Evolutionary conservation across 2,329 filamentous ascomycete species (phyloP).

Genomic region (Cladorrhinum sp.): DNA sequence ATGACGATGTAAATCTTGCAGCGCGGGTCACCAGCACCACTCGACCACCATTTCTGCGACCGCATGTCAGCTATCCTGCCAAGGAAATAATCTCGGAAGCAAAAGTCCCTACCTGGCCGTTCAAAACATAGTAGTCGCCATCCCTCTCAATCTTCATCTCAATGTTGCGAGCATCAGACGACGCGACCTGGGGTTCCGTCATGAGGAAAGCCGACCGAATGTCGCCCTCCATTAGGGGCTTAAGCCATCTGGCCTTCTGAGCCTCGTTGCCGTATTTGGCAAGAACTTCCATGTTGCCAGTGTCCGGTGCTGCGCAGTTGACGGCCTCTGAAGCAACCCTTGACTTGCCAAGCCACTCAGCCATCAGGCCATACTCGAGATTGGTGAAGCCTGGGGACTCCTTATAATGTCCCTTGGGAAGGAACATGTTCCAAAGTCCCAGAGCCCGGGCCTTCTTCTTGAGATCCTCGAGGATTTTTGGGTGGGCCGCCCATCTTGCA

Average conservation of each 20-base stretch:
- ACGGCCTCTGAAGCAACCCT: slow-evolving; percentile 78
- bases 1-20: slow-evolving; percentile 96
- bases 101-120: slow-evolving; percentile 65
- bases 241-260: slow-evolving; percentile 82
- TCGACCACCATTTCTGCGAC: slow-evolving; percentile 95
- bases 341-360: slow-evolving; percentile 89
- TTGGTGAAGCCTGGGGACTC: slow-evolving; percentile 94
- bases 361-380: slow-evolving; percentile 96
- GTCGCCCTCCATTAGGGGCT: slow-evolving; percentile 75
- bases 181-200: slow-evolving; percentile 88
- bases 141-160: slow-evolving; percentile 77
- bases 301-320: slow-evolving; percentile 89
- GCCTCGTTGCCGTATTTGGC: slow-evolving; percentile 85
- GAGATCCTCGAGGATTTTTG: slow-evolving; percentile 79
- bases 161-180: slow-evolving; percentile 91
- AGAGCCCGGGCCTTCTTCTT: slow-evolving; percentile 79
- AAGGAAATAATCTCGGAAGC: neutral
- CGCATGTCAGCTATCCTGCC: slow-evolving; percentile 24
- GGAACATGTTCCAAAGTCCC: slow-evolving; percentile 97
- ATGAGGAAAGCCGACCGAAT: slow-evolving; percentile 90
- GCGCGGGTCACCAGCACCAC: slow-evolving; percentile 86
- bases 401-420: slow-evolving; percentile 91
- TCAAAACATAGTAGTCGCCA: slow-evolving; percentile 85
- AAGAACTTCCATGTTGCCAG: slow-evolving; percentile 92
- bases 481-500: slow-evolving; percentile 76